phyloP scores from a whole-genome alignment of 805 yeast species.

The Pachysolen tannophilus region DNA sequence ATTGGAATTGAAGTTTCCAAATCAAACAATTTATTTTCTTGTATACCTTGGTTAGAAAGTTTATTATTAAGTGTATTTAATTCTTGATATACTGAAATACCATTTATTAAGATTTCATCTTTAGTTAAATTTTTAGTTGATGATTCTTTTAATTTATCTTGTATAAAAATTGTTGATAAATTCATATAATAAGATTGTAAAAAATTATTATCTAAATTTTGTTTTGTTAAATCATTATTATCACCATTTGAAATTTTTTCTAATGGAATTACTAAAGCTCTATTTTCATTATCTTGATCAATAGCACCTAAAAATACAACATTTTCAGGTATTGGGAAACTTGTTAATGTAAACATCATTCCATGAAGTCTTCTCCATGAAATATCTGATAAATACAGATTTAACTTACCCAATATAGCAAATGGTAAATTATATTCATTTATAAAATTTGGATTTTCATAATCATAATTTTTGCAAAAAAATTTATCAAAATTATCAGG shows the following conservation, averaged over 20 bases:
- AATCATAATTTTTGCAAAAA: conserved; percentile 6
- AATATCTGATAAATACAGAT: conserved; percentile 6
- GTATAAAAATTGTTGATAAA: conserved; percentile 1
- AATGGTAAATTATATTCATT: conserved; percentile 7
- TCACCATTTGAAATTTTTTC: conserved; percentile 4
- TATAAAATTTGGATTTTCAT: conserved; percentile 4
- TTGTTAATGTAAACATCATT: neutral
- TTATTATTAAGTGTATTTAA: neutral
- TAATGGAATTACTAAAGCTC: conserved; percentile 5
- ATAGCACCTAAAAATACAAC: neutral
- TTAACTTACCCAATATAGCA: conserved; percentile 2
- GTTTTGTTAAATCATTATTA: conserved; percentile 1
- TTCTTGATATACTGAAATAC: conserved; percentile 5
- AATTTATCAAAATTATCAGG: conserved; percentile 2
- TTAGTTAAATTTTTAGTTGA: neutral
- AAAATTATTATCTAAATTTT: conserved; percentile 4
- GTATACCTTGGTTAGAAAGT: neutral
- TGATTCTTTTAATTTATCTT: neutral
- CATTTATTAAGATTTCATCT: conserved; percentile 1
- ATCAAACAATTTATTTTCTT: no score
- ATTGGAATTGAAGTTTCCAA: conserved; percentile 1
- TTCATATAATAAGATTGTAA: conserved; percentile 1
- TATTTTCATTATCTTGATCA: neutral
- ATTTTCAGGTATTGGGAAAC: neutral
- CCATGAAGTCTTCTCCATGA: neutral